Base-by-base conservation (phyloP, 371 early-diverging fungal genomes). In the Mortierella sp. region DNA sequence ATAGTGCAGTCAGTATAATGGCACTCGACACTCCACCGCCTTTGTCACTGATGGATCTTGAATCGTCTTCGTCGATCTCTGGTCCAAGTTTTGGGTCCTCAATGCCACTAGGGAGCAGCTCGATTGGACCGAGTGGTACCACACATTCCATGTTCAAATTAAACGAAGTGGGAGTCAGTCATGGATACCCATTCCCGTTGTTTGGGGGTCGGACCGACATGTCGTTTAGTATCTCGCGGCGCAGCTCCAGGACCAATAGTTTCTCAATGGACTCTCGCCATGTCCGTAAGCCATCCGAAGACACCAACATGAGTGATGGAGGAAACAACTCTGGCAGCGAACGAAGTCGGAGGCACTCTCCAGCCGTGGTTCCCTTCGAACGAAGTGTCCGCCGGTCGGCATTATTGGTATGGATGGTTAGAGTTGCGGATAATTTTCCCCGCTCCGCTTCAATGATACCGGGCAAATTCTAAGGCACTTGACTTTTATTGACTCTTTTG, bases 21-120 rank as follows among this genome's bases (percentile, higher is more conserved):
- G 79, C 79, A 14, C 64, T 77, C n/a, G 79, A 77, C 56, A 77
- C 79, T 14, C 79, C 79, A 11, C 79, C 79, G 18, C 79, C 79
- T 14, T 60, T 77, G 1, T 77, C 79, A 0, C 44, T 77, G 9
- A 77, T 77, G 79, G 79, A 77, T 23, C 55, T 77, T 26, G 79
- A 77, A 53, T 60, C 76, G n/a, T 60, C 70, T 11, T 68, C 53
- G 48, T 70, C 69, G 4, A 56, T 57, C 14, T 57, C 75, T 56
- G 75, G 70, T 45, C 63, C 63, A 43, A 71, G 61, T 37, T 71
- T 71, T 71, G 68, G 71, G 18, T 67, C 66, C 9, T 28, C 58
- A 37, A 37, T 37, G 37, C 37, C 37, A 11, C 25, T 57, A 16
- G 67, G 59, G 28, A 57, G 48, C n/a, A 57, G 66, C 37, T 56